Conservation (phyloP, 257 asterid species). For the Solanum chilense region DNA sequence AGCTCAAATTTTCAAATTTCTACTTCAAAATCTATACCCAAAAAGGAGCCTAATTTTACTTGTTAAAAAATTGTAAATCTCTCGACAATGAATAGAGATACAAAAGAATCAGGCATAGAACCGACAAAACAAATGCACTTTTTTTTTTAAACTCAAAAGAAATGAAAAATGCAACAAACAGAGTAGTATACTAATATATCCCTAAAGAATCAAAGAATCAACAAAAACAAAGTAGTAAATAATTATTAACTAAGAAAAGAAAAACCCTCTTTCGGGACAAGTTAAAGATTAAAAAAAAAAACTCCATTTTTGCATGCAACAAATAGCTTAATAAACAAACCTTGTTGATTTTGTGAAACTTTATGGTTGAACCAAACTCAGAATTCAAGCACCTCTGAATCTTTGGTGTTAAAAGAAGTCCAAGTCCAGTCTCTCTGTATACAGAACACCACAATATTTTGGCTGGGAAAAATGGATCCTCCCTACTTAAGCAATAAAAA, state of each 20-base stretch:
- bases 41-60: not conserved
- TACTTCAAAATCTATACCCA: not conserved
- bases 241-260: not conserved
- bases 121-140: not conserved
- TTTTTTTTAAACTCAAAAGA: not conserved
- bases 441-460: not conserved
- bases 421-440: not conserved
- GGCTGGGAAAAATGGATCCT: not conserved
- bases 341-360: not conserved
- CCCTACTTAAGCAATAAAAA: not conserved
- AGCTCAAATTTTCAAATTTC: not conserved
- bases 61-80: not conserved
- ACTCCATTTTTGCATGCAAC: not conserved
- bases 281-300: not conserved
- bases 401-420: not conserved
- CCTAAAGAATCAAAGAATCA: not conserved
- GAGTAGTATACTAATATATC: not conserved
- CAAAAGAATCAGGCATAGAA: not conserved
- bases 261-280: not conserved
- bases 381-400: not conserved
- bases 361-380: not conserved
- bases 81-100: not conserved
- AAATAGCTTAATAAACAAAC: not conserved
- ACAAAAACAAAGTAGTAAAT: not conserved
- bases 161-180: not conserved